Evolutionary conservation across 306 rosid genomes (phyloP).

Genomic region (Acacia crassicarpa): DNA sequence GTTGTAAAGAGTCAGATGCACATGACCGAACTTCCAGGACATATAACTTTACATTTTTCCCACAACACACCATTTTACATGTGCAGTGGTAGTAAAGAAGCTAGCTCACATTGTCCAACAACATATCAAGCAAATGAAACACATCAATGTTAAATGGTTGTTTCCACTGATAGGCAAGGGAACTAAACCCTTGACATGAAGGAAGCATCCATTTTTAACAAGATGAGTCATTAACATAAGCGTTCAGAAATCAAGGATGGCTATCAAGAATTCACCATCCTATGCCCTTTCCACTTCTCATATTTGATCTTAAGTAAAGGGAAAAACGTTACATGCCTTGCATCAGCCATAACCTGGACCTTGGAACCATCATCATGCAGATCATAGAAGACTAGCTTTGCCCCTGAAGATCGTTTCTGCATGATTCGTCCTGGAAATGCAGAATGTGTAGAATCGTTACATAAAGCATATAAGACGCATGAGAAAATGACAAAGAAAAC

Average conservation of each 20-base stretch:
- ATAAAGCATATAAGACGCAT: neutral
- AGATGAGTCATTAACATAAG: neutral
- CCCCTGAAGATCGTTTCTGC: conserved; percentile 56
- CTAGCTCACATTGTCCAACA: conserved; percentile 3
- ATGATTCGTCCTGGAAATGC: conserved; percentile 48
- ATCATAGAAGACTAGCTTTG: conserved; percentile 66
- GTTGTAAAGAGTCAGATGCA: neutral
- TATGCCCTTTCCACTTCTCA: neutral
- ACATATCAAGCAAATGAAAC: conserved; percentile 3
- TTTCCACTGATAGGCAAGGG: neutral
- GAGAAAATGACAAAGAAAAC: conserved; percentile 30
- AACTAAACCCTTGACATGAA: neutral
- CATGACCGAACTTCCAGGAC: neutral
- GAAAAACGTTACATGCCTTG: conserved; percentile 40
- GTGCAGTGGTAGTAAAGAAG: neutral
- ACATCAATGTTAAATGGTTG: neutral
- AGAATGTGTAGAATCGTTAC: conserved; percentile 22
- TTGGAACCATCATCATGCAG: conserved; percentile 50
- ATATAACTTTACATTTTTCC: neutral
- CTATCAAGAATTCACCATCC: neutral
- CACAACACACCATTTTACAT: neutral
- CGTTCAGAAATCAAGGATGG: neutral
- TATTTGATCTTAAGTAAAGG: neutral
- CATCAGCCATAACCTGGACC: conserved; percentile 77
- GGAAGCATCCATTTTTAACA: neutral